Evolutionary conservation across 805 yeast genomes (phyloP), one percentile per base, ranked within the genome.

Genomic region (Teunomyces stri): DNA sequence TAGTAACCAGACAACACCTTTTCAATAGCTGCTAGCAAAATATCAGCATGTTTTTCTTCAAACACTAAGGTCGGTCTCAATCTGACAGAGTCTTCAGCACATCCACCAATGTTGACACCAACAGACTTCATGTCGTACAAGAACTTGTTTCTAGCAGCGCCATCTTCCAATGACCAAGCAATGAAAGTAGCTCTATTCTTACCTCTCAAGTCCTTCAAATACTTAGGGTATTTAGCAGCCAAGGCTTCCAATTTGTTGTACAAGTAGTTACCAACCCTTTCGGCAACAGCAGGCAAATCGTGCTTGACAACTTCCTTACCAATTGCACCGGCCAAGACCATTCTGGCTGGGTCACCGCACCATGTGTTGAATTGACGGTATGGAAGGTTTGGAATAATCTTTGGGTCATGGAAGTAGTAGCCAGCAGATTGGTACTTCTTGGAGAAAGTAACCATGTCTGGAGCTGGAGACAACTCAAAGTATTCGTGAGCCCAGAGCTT

Each of bases 311-410:
- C 72, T 71, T 87, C 90, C 54, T 77, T 65, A 59, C 80, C 81
- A 62, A 88, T 85, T 54, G 88, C 82, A 60, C 85, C 83, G 47
- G 91, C 87, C 58, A 89, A 75, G 59, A 87, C 72, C 65, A 86
- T 78, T 70, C 84, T 82, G 50, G 90, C 85, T 65, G 95, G 91
- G 71, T 87, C 96, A 60, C 96, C 96, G 72, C 92, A 86, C 96
- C 96, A 87, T 49, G 96, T 87, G 82, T 87, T 87, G 80, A 87
- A 87, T 76, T 88, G 95, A 68, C 96, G 82, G 78, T 85, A 87
- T n/a, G 95, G 82, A 61, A 69, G 66, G 68, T 81, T 76, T 60
- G 96, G 96, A 56, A 84, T 76, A 50, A 87, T 70, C 59, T 82
- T 84, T 42, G 86, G 82, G 69, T 84, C 81, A 59, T 80, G 82